phyloP scores from a whole-genome alignment of 1,284 basidiomycete species.

The Ganoderma leucocontextum region DNA sequence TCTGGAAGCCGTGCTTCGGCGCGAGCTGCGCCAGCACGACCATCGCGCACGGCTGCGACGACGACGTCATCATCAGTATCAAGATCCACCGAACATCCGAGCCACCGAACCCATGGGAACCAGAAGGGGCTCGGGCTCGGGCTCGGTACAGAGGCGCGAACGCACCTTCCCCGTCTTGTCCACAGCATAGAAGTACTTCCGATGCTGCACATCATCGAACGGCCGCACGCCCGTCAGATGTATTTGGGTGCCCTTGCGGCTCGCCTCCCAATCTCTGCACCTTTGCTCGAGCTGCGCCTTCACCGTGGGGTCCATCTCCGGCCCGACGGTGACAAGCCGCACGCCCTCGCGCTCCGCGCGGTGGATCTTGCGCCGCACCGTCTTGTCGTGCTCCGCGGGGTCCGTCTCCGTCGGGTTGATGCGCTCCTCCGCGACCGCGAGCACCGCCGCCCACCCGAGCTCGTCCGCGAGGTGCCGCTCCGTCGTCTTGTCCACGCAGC shows the following conservation, averaged over 20 bases:
- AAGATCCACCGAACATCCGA: neutral
- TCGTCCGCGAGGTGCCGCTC: conserved; percentile 56
- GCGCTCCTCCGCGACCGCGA: conserved; percentile 60
- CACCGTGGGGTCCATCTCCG: conserved; percentile 50
- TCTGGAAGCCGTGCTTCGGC: conserved; percentile 58
- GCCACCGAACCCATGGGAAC: neutral
- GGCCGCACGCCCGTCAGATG: conserved; percentile 62
- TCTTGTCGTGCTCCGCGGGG: conserved; percentile 51
- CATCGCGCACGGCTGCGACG: conserved; percentile 48
- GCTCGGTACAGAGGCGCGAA: neutral
- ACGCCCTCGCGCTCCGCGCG: conserved; percentile 58
- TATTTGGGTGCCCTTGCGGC: conserved; percentile 60
- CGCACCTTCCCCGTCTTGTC: conserved; percentile 50
- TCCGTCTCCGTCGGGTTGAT: conserved; percentile 53
- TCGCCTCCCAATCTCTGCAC: conserved; percentile 56
- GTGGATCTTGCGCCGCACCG: conserved; percentile 55
- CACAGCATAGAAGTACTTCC: conserved; percentile 60
- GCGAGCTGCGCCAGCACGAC: conserved; percentile 64
- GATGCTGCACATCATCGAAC: conserved; percentile 59
- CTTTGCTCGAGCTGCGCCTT: conserved; percentile 48
- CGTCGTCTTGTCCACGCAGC: conserved; percentile 52
- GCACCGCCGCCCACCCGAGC: conserved; percentile 58
- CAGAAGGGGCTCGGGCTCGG: too few species aligned
- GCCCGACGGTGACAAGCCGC: conserved; percentile 48
- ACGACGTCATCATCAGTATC: neutral